Conservation (phyloP, 371 early-diverging fungal genomes). For the Conidiobolus coronatus region DNA sequence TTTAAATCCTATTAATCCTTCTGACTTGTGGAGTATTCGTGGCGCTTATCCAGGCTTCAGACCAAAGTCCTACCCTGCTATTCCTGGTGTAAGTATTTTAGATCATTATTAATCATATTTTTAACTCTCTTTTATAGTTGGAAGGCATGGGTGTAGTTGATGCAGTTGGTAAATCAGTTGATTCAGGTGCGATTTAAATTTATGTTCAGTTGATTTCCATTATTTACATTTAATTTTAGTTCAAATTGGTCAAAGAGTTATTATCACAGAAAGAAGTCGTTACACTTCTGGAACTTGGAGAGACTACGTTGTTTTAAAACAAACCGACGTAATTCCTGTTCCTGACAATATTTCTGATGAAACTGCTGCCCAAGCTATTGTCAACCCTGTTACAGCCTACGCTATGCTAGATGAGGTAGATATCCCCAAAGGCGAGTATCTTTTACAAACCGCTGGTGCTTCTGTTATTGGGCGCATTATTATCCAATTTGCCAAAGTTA, state of each 20-base stretch:
- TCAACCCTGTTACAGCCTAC: conserved; percentile 1
- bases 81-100: not conserved
- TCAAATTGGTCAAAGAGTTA: not conserved
- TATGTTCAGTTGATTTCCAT: too few relatives aligned
- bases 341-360: conserved; percentile 1
- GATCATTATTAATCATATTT: not conserved
- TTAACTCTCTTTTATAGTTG: not conserved
- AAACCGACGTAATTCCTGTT: not conserved
- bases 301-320: not conserved
- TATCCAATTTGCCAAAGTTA: not conserved
- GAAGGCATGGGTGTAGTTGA: conserved; percentile 1
- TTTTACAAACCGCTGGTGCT: not conserved
- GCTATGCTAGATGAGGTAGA: not conserved
- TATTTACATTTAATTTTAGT: not conserved
- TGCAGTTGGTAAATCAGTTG: not conserved
- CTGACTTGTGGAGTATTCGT: not conserved
- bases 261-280: not conserved
- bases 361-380: conserved; percentile 1
- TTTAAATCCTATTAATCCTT: not conserved
- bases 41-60: not conserved
- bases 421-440: not conserved
- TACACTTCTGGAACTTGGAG: not conserved
- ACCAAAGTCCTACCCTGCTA: not conserved
- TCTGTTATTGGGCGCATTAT: not conserved
- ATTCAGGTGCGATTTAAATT: not conserved